Evolutionary conservation across 306 rosid species (phyloP), one percentile per base, ranked within the genome.

Genomic region (Cucurbita maxima): DNA sequence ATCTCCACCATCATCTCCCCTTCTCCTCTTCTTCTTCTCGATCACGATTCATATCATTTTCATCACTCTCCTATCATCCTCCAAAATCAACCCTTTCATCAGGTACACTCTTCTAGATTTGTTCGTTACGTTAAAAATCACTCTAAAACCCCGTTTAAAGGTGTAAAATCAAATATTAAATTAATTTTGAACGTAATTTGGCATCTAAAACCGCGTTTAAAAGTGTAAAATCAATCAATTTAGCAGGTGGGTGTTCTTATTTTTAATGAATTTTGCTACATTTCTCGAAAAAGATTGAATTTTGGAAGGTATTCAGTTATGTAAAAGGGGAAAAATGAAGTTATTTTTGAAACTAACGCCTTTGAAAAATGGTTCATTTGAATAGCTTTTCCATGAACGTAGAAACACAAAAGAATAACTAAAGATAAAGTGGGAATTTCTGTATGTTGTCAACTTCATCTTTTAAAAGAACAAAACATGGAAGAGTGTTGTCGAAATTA

Each of bases 1-100:
- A 85, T 87, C 48, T 90, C 98, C 40, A 81, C 88, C 78, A 87
- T 88, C 64, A 86, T 90, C 79, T 73, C 91, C 60, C 89, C 96
- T 18, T 90, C 89, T 8, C 83, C 94, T 74, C 89, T 93, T 19
- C 96, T 87, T 63, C 92, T 85, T 87, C 58, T 89, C n/a, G 96
- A 89, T 68, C 92, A 87, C 72, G 85, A 85, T 62, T 71, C 97
- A 19, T 92, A 79, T 81, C 86, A 88, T 4, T 84, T 81, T 82
- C 86, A 88, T 63, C 19, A 85, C 69, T 83, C 96, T 36, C 74
- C 77, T 69, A 78, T 90, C 14, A 90, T 90, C 86, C 91, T 94
- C 63, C 98, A 89, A 76, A 90, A 86, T 71, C 83, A 89, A 12
- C 73, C 78, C 76, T 90, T 90, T 76, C 92, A 61, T 38, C 69